Evolutionary conservation across 768 basidiomycete genomes (phyloP).

Genomic region (Lentinula lateritia): DNA sequence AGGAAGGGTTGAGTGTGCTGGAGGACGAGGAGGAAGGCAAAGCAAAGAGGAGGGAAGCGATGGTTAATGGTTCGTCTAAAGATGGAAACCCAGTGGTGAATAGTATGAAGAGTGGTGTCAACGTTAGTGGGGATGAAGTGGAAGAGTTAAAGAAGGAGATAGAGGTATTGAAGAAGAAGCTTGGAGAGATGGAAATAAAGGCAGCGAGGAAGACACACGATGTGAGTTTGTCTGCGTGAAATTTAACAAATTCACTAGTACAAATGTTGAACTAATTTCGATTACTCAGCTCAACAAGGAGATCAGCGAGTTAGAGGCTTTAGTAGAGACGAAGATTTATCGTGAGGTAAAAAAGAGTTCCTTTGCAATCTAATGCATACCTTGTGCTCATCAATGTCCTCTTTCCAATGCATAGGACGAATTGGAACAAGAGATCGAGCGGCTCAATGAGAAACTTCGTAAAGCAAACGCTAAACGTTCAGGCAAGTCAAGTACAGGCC

Average conservation of each 20-base stretch:
- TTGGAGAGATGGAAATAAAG: constrained; percentile 71
- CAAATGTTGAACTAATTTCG: background rate
- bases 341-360: constrained; percentile 48
- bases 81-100: background rate
- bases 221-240: constrained; percentile 32
- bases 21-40: constrained; percentile 34
- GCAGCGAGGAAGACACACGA: constrained; percentile 63
- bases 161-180: constrained; percentile 65
- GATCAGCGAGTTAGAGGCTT: constrained; percentile 84
- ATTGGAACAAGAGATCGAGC: constrained; percentile 79
- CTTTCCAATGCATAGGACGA: constrained; percentile 52
- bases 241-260: background rate
- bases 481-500: constrained; percentile 27
- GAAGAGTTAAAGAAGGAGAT: constrained; percentile 41
- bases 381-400: background rate
- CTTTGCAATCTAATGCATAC: too few species aligned
- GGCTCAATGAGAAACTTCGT: constrained; percentile 63
- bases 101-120: background rate
- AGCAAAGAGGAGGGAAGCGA: background rate
- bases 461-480: constrained; percentile 56
- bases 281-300: constrained; percentile 77
- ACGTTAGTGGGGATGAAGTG: constrained; percentile 22
- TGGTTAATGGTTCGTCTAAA: background rate
- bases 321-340: constrained; percentile 96
- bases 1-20: constrained; percentile 37